A percentile compares a stretch with the other conserved stretches of the same genome.
Conservation (phyloP, 2,329 filamentous ascomycete genomes). For the Pezicula rhizophila region DNA sequence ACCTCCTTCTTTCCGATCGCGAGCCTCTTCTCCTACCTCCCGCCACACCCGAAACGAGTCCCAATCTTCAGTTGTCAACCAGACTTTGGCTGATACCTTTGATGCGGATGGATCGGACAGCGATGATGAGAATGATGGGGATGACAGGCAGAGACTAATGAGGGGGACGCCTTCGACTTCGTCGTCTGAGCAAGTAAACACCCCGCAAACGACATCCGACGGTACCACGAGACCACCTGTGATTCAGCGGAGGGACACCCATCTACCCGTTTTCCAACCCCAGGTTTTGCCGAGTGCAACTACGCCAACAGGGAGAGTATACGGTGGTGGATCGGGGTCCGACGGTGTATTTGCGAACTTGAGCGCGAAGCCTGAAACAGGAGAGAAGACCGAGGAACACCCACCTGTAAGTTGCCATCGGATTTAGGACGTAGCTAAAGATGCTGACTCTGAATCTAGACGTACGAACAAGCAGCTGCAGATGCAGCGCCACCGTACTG, state of each 20-base stretch:
- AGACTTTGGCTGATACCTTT: conserved; percentile 88
- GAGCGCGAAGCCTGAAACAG: conserved; percentile 79
- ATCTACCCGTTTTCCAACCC: conserved; percentile 19
- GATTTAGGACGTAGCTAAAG: background rate
- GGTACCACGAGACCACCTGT: conserved; percentile 12
- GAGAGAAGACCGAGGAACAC: conserved; percentile 76
- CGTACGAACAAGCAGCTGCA: conserved; percentile 96
- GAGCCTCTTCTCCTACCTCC: conserved; percentile 60
- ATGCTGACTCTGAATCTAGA: conserved; percentile 43
- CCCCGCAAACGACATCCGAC: conserved; percentile 17
- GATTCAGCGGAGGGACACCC: conserved; percentile 20
- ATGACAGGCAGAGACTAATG: conserved; percentile 83
- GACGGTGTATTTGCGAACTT: conserved; percentile 97
- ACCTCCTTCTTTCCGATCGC: conserved; percentile 83
- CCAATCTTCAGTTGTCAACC: conserved; percentile 53
- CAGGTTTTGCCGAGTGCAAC: conserved; percentile 5
- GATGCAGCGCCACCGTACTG: conserved; percentile 96
- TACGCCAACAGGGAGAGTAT: conserved; percentile 39
- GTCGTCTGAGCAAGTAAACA: conserved; percentile 23
- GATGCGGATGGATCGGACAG: conserved; percentile 73
- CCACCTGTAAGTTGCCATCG: conserved; percentile 69
- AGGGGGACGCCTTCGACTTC: conserved; percentile 45
- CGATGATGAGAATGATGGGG: conserved; percentile 63
- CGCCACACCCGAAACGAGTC: conserved; percentile 32
- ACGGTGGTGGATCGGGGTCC: conserved; percentile 71